Conservation (phyloP, 2,329 filamentous ascomycete species). For the Pestalotiopsis sp. region DNA sequence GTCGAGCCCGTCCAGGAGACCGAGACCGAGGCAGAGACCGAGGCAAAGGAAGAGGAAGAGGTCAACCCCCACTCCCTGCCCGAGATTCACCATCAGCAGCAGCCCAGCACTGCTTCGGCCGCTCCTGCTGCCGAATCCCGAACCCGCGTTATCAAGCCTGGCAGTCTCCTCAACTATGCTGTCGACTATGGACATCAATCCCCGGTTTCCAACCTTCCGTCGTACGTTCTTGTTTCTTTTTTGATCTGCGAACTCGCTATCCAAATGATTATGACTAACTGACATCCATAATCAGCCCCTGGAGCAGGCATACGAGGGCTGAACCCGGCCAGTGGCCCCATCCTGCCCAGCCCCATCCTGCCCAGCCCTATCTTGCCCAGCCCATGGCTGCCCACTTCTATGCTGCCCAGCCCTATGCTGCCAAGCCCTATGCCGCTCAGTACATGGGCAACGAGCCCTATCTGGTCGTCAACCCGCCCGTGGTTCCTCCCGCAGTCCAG, state of each 20-base stretch:
- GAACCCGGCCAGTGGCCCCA: background rate
- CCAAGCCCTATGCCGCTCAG: background rate
- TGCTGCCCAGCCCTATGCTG: background rate
- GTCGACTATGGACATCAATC: background rate
- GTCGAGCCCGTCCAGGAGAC: background rate
- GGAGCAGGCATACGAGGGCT: background rate
- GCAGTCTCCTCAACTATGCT: background rate
- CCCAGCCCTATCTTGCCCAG: no score
- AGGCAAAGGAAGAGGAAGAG: background rate
- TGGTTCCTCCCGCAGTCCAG: background rate
- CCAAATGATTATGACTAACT: background rate
- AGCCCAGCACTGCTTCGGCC: background rate
- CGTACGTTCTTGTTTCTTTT: background rate
- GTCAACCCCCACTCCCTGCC: background rate
- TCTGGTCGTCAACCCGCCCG: constrained; percentile 1
- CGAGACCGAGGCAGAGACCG: background rate
- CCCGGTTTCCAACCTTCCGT: background rate
- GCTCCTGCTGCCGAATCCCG: background rate
- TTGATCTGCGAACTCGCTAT: background rate
- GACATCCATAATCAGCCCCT: background rate
- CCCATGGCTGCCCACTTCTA: background rate
- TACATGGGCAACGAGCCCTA: background rate
- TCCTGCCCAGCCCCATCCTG: background rate
- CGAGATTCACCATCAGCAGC: constrained; percentile 4
- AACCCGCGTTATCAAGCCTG: background rate